Evolutionary conservation across 2,329 filamentous ascomycete species (phyloP), one percentile per base, ranked within the genome.

Genomic region (Mollisia scopiformis): DNA sequence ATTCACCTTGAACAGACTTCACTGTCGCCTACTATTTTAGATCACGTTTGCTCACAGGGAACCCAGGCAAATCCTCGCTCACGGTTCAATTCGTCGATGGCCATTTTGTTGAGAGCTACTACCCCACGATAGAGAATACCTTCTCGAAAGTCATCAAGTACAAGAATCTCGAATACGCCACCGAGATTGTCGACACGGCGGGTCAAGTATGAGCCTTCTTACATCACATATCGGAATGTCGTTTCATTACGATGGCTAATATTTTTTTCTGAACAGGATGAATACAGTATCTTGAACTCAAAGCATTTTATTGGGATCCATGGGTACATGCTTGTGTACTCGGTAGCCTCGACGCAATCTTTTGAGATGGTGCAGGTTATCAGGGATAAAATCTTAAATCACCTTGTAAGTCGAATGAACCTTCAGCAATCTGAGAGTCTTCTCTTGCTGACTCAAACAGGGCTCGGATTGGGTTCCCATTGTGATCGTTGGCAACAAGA

Each of bases 221-320:
- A 47, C 43, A 53, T 59, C 58, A 65, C 60, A 66, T 58, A 61
- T 47, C 47, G 35, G 47, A 35, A 50, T 3, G 27, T n/a, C 11
- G 14, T 59, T 41, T 14, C 23, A 52, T 41, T 33, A 19, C 25
- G 25, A 58, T 55, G 11, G 62, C 64, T 67, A 47, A 69, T 19
- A 16, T 25, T n/a, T 43, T 49, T 11, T 37, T 35, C 49, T 59
- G 21, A 47, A 59, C 62, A 95, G 89, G 95, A 99, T 81, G 95
- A 99, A 78, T 99, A 99, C 82, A 96, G 92, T 74, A 97, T 98
- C 67, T 83, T 99, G 64, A 98, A 97, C 78, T 96, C 92, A 65
- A 98, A 98, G 80, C 94, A 98, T 76, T 98, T 98, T 73, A 98
- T 99, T 75, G 95, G 95, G 65, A 98, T 98, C 68, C 95, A 99